Base-by-base conservation (phyloP, 352 stramenopile species). In the Pythium aquatile region DNA sequence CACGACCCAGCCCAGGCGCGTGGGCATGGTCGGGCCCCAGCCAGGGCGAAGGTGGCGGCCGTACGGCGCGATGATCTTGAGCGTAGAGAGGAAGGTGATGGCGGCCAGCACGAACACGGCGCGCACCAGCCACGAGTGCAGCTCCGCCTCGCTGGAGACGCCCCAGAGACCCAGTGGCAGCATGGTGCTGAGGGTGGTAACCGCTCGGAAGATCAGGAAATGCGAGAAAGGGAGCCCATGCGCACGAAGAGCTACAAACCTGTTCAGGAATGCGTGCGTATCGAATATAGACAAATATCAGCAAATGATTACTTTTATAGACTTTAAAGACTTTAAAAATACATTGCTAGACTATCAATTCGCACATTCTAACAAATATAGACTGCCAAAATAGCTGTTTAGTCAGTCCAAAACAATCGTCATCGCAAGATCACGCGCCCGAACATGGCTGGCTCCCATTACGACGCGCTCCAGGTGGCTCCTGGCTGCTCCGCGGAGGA, bases 11-110 rank as follows among this genome's bases (percentile, higher is more conserved):
- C 83, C 83, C 40, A 90, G 63, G 0, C 78, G 79, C 37, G 73
- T 81, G 56, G 79, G 69, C 29, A 90, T 44, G 5, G 76, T 82
- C 29, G 76, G 81, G 0, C 83, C 83, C 83, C 83, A 92, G 4
- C 77, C 79, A 3, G 71, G 59, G 9, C 79, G 78, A 54, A 70
- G 57, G 62, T 89, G 71, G 13, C 83, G 77, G 0, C 83, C 83
- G 59, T 90, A 92, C 20, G 83, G 83, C 11, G 83, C 83, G 37
- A 76, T 86, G 60, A 92, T 74, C 37, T 83, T 54, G 56, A 63
- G 79, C 56, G 78, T 87, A 24, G 69, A 72, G 29, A 75, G 30
- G 54, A 76, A 85, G 20, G 81, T 90, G 33, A 83, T 60, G 14
- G 66, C 59, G n/a, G 78, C 80, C 29, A 89, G 68, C 40, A 64